These are phyloP conservation scores for Diospyros kaki DNA, from an alignment of 148 eudicot species.

Conservation along the genomic window DNA sequence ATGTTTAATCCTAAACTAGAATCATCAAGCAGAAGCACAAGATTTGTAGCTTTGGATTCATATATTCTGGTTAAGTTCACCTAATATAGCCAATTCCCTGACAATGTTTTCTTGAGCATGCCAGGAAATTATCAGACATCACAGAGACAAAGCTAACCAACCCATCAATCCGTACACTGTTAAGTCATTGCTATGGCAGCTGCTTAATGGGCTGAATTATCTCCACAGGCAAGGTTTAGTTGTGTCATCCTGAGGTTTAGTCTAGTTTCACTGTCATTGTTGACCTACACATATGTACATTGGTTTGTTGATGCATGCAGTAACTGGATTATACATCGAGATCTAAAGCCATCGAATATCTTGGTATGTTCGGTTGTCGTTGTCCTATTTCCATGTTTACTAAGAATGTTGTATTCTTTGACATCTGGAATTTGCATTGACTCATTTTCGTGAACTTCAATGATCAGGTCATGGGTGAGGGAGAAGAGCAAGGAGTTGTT, in stretches of 20 bases:
- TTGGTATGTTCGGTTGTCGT: conserved; percentile 42
- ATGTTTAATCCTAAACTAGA: not conserved
- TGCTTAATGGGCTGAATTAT: conserved; percentile 93
- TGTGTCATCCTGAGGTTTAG: not conserved
- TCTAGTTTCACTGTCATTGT: conserved; percentile 1
- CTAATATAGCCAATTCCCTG: not conserved
- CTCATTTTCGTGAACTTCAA: conserved; percentile 10
- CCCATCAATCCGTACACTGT: conserved; percentile 81
- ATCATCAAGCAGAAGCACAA: not conserved
- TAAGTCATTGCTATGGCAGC: conserved; percentile 93
- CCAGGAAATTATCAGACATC: conserved; percentile 94
- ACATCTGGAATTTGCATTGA: conserved; percentile 6
- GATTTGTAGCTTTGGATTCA: not conserved
- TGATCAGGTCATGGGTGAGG: conserved; percentile 93
- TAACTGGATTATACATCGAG: conserved; percentile 98
- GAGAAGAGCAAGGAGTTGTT: conserved; percentile 91
- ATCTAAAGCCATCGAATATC: conserved; percentile 96
- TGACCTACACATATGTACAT: conserved; percentile 11
- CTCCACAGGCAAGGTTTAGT: conserved; percentile 64
- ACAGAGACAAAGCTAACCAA: conserved; percentile 86
- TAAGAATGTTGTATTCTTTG: not conserved
- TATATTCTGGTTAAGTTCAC: not conserved
- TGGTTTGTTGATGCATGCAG: conserved; percentile 50
- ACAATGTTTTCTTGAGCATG: conserved; percentile 15
- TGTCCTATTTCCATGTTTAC: not conserved